phyloP scores from a whole-genome alignment of 1,284 basidiomycete species.

The Taiwanofungus camphoratus region DNA sequence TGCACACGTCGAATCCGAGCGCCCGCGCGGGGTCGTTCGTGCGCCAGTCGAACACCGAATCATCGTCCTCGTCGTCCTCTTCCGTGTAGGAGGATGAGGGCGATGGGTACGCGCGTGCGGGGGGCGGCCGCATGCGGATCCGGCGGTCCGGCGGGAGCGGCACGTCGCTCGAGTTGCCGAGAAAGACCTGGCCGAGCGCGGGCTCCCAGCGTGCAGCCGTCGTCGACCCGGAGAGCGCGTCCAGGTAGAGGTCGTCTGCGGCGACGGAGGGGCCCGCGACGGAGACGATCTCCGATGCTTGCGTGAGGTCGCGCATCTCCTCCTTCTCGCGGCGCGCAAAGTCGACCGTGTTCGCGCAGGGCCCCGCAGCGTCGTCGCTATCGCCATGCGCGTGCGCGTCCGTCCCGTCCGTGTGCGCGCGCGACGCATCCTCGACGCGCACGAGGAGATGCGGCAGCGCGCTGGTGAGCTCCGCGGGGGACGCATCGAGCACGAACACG shows the following conservation, averaged over 20 bases:
- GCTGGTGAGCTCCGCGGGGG: conserved; percentile 40
- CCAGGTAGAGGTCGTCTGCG: conserved; percentile 6
- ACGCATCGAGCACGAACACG: conserved; percentile 78
- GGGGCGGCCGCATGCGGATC: conserved; percentile 22
- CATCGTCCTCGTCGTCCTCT: conserved; percentile 19
- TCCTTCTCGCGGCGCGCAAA: conserved; percentile 78
- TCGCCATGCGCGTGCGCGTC: conserved; percentile 27
- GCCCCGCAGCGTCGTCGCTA: conserved; percentile 30
- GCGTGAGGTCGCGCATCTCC: conserved; percentile 86
- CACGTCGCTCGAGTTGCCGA: conserved; percentile 78
- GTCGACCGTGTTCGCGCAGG: conserved; percentile 56
- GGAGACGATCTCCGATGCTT: conserved; percentile 61
- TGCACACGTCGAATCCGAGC: conserved; percentile 74
- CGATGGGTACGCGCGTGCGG: conserved; percentile 9
- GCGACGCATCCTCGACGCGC: conserved; percentile 23
- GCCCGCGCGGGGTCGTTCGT: conserved; percentile 57
- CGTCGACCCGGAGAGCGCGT: conserved; percentile 27
- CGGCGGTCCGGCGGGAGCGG: conserved; percentile 36
- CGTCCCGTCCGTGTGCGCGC: conserved; percentile 27
- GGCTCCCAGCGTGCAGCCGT: conserved; percentile 47
- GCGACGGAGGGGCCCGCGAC: conserved; percentile 12
- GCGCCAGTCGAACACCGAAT: conserved; percentile 48
- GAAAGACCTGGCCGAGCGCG: conserved; percentile 56
- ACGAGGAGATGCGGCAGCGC: conserved; percentile 44
- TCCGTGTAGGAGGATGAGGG: conserved; percentile 17